A percentile compares a stretch with the other conserved stretches of the same genome.
Evolutionary conservation across 2,329 filamentous ascomycete species (phyloP).

Genomic region (Colletotrichum sp.): DNA sequence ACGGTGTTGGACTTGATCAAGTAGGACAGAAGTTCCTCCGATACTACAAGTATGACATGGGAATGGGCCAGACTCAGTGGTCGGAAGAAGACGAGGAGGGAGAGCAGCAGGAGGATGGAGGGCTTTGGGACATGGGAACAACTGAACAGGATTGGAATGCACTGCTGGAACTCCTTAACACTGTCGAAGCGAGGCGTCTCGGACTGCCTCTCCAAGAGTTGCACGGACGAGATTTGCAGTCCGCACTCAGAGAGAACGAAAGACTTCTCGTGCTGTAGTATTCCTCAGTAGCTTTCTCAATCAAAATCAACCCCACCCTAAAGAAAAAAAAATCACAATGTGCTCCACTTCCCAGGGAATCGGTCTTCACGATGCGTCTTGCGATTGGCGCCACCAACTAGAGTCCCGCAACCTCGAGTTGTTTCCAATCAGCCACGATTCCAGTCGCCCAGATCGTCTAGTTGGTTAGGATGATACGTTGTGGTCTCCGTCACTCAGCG

Average conservation of each 20-base stretch:
- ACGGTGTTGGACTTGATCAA: background rate
- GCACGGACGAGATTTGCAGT: background rate
- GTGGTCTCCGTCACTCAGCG: conserved; percentile 1
- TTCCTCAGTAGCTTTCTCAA: background rate
- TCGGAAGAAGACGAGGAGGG: background rate
- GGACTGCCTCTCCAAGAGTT: background rate
- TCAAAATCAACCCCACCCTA: background rate
- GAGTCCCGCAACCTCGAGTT: background rate
- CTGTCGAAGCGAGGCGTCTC: background rate
- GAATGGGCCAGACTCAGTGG: background rate
- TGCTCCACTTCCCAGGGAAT: background rate
- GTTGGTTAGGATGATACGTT: conserved; percentile 12
- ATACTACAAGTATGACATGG: background rate
- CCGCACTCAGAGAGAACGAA: background rate
- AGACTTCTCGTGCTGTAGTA: background rate
- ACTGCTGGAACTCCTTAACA: background rate
- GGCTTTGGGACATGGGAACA: background rate
- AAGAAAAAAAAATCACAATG: background rate
- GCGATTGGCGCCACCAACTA: background rate
- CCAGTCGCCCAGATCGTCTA: conserved; percentile 3
- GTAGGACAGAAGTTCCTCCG: background rate
- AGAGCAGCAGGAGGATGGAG: background rate
- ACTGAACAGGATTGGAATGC: background rate
- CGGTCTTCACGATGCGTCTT: background rate
- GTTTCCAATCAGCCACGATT: background rate